phyloP scores from a whole-genome alignment of 1,139 yeast species.

The Yamadazyma trypodendri region DNA sequence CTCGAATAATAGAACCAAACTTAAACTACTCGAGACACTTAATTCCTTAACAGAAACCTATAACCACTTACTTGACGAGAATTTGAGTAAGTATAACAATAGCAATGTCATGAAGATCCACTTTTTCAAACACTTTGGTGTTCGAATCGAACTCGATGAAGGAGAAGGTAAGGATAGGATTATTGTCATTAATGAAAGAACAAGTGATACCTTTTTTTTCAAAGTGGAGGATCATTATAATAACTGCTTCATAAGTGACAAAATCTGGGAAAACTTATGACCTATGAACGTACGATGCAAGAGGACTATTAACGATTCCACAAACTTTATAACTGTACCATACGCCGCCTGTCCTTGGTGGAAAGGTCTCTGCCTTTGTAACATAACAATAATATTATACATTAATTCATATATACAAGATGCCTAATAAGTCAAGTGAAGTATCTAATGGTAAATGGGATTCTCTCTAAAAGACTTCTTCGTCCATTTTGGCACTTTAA shows the following conservation, averaged over 20 bases:
- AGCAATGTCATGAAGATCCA: slow-evolving; percentile 41
- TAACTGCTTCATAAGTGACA: slow-evolving; percentile 64
- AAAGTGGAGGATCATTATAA: slow-evolving; percentile 60
- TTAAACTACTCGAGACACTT: slow-evolving; percentile 35
- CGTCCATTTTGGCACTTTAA: slow-evolving; percentile 88
- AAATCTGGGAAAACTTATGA: slow-evolving; percentile 65
- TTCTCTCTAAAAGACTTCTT: slow-evolving; percentile 76
- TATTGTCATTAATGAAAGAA: slow-evolving; percentile 49
- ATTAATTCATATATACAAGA: slow-evolving; percentile 9
- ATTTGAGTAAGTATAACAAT: slow-evolving; percentile 28
- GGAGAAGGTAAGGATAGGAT: slow-evolving; percentile 28
- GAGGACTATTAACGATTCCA: neutral
- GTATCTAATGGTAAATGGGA: slow-evolving; percentile 65
- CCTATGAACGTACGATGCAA: neutral
- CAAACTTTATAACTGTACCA: neutral
- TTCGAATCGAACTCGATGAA: slow-evolving; percentile 31
- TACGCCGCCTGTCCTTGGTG: no score
- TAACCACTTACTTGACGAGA: slow-evolving; percentile 23
- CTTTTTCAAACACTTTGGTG: slow-evolving; percentile 45
- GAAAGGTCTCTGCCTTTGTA: no score
- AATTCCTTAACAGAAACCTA: slow-evolving; percentile 23
- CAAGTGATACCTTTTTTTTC: slow-evolving; percentile 50
- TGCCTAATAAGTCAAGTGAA: neutral
- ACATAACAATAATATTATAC: slow-evolving; percentile 4
- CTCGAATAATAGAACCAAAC: slow-evolving; percentile 42